These are phyloP conservation scores for Kluyveromyces siamensis DNA, from an alignment of 805 yeast species.

Conservation along the genomic window DNA sequence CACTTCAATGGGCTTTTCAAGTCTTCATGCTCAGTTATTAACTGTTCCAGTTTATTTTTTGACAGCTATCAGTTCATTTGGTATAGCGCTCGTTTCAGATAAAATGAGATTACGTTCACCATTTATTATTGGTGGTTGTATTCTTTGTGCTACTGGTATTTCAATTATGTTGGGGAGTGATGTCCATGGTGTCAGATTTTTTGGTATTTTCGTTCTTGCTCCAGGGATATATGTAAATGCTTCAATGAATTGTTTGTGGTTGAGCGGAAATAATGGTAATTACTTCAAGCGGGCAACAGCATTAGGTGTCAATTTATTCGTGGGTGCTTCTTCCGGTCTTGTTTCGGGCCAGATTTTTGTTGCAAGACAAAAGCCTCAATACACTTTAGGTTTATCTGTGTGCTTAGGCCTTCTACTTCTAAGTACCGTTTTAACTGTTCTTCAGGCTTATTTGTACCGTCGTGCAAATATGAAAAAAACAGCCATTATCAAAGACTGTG, in stretches of 20 bases:
- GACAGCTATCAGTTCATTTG: slow-evolving; percentile 60
- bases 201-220: slow-evolving; percentile 32
- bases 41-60: slow-evolving; percentile 81
- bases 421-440: slow-evolving; percentile 31
- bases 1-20: slow-evolving; percentile 38
- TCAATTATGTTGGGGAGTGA: slow-evolving; percentile 27
- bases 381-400: slow-evolving; percentile 32
- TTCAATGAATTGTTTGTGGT: slow-evolving; percentile 32
- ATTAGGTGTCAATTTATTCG: slow-evolving; percentile 29
- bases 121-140: slow-evolving; percentile 28
- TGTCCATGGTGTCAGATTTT: slow-evolving; percentile 30
- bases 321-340: slow-evolving; percentile 32
- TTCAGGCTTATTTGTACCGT: slow-evolving; percentile 25
- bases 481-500: slow-evolving; percentile 25
- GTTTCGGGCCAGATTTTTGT: slow-evolving; percentile 32
- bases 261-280: slow-evolving; percentile 32
- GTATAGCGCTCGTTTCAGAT: slow-evolving; percentile 59
- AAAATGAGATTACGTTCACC: slow-evolving; percentile 36
- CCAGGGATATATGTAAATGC: slow-evolving; percentile 34
- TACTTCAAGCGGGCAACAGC: slow-evolving; percentile 34
- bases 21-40: slow-evolving; percentile 66
- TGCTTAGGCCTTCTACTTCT: slow-evolving; percentile 36
- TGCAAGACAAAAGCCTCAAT: slow-evolving; percentile 31
- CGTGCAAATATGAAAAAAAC: slow-evolving; percentile 32
- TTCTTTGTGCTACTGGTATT: slow-evolving; percentile 28